Percentiles rank a stretch among this genome's conserved stretches.
Conservation (phyloP, 306 rosid species). For the Cyamopsis tetragonoloba region DNA sequence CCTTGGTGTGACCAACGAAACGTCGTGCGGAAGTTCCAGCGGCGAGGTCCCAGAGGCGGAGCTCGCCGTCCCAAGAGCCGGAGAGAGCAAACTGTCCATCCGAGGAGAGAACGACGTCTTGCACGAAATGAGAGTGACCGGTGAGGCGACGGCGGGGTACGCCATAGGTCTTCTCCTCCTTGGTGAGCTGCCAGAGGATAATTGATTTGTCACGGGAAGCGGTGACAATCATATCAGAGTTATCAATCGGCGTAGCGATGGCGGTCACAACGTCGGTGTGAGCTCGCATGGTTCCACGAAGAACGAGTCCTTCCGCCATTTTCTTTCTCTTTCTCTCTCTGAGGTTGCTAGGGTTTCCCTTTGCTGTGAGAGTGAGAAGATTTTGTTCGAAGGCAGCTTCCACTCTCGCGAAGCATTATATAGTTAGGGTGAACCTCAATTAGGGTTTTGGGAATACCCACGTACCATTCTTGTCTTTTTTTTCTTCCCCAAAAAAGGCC, state of each 20-base stretch:
- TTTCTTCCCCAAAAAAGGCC: too few species aligned
- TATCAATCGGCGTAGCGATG: constrained; percentile 90
- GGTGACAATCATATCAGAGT: constrained; percentile 79
- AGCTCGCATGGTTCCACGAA: constrained; percentile 87
- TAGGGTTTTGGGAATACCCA: constrained; percentile 1
- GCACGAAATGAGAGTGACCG: constrained; percentile 87
- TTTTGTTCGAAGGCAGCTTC: not conserved
- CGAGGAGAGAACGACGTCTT: constrained; percentile 94
- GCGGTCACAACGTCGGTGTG: constrained; percentile 95
- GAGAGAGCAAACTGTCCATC: constrained; percentile 98
- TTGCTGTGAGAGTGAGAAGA: constrained; percentile 17
- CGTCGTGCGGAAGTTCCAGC: constrained; percentile 80
- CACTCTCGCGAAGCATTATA: not conserved
- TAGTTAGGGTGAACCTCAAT: not conserved
- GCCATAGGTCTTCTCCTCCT: constrained; percentile 88
- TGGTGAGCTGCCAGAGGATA: constrained; percentile 83
- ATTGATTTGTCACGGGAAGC: constrained; percentile 93
- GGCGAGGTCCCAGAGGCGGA: constrained; percentile 91
- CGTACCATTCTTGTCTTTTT: not conserved
- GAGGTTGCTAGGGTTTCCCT: constrained; percentile 36
- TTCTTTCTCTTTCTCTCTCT: not conserved
- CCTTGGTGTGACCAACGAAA: constrained; percentile 93
- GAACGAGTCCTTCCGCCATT: constrained; percentile 69
- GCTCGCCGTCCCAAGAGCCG: constrained; percentile 99
- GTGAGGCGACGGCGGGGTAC: constrained; percentile 90